Conservation (phyloP, 139 green algal species). For the Micractinium sp. region DNA sequence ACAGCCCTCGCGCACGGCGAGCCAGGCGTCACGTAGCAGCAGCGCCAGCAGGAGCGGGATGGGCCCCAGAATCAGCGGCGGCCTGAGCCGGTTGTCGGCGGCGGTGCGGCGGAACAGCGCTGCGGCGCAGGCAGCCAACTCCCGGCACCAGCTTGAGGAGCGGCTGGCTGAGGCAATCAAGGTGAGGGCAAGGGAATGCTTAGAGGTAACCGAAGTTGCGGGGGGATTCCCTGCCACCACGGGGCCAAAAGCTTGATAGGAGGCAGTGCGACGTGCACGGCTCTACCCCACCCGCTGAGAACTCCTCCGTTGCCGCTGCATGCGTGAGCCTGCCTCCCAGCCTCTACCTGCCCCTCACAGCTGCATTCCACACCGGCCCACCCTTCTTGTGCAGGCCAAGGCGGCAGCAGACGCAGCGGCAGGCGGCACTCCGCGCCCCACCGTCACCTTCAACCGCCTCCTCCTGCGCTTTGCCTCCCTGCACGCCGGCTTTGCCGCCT, state of each 20-base stretch:
- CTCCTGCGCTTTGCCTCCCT: conserved; percentile 27
- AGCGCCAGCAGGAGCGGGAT: not conserved
- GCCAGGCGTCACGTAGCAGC: not conserved
- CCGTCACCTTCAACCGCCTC: conserved; percentile 25
- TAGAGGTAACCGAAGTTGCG: not conserved
- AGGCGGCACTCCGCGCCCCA: not conserved
- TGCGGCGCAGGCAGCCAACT: not conserved
- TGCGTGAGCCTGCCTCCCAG: not conserved
- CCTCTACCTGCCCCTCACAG: not conserved
- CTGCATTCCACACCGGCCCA: not conserved
- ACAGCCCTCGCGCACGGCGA: too few relatives aligned
- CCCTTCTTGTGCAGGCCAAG: conserved; percentile 4
- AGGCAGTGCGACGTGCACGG: not conserved
- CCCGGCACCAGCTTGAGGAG: conserved; percentile 1
- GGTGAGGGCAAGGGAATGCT: too few relatives aligned
- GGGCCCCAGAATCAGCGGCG: not conserved
- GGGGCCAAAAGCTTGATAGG: not conserved
- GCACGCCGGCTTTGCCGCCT: conserved; percentile 23
- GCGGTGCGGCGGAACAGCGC: not conserved
- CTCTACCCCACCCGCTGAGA: not conserved
- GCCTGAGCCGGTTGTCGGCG: not conserved
- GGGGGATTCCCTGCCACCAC: not conserved
- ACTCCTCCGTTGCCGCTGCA: not conserved
- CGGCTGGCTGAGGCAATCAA: conserved; percentile 23
- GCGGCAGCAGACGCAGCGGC: not conserved